Evolutionary conservation across 768 basidiomycete genomes (phyloP).

Genomic region (Gymnopilus dilepis): DNA sequence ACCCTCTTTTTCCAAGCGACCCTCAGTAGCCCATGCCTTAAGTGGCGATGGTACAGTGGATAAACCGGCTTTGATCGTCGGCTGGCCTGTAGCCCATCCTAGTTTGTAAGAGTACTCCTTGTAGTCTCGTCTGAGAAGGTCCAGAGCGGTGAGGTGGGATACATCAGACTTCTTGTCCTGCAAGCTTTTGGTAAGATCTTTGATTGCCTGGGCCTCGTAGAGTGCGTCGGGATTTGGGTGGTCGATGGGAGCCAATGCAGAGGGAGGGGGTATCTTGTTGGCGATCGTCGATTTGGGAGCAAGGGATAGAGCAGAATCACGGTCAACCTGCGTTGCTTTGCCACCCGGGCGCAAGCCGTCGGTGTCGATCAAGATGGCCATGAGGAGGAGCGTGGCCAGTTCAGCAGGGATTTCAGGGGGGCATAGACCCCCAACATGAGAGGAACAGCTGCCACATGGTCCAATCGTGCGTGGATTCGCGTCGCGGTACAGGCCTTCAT

Average conservation of each 20-base stretch:
- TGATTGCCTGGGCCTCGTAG: constrained; percentile 47
- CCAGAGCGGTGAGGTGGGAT: constrained; percentile 66
- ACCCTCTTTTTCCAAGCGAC: constrained; percentile 44
- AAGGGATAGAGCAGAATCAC: constrained; percentile 67
- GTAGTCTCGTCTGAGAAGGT: constrained; percentile 93
- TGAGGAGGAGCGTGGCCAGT: constrained; percentile 80
- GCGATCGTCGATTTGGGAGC: constrained; percentile 60
- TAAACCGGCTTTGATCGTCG: constrained; percentile 69
- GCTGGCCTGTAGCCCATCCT: constrained; percentile 39
- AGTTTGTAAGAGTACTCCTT: constrained; percentile 77
- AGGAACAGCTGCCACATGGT: constrained; percentile 84
- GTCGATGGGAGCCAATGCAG: constrained; percentile 45
- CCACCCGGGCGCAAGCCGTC: constrained; percentile 76
- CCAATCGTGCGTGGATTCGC: constrained; percentile 71
- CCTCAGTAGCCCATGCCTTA: constrained; percentile 55
- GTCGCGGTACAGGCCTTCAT: constrained; percentile 71
- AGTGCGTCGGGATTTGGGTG: constrained; percentile 35
- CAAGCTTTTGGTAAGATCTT: constrained; percentile 54
- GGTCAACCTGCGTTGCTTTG: constrained; percentile 74
- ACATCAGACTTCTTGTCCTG: constrained; percentile 68
- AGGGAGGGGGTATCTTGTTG: constrained; percentile 64
- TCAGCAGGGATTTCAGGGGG: constrained; percentile 55
- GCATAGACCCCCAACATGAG: constrained; percentile 46
- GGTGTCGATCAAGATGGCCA: constrained; percentile 88
- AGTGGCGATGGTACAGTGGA: constrained; percentile 82